Conservation (phyloP, 139 green algal species). For the Bryopsis sp. region DNA sequence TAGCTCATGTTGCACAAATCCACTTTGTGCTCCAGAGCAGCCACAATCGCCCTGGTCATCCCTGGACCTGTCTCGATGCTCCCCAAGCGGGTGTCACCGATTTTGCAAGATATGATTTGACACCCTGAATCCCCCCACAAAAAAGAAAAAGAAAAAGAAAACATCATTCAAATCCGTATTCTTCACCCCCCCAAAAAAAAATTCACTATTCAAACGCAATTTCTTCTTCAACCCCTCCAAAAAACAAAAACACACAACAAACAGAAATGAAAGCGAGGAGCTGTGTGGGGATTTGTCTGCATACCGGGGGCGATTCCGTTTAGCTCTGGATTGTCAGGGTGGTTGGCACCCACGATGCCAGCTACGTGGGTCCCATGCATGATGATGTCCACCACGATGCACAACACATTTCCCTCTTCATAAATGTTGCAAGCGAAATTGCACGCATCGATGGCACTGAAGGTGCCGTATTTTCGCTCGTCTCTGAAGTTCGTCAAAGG, state of each 20-base stretch:
- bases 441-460: constrained; percentile 54
- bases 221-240: too few species aligned
- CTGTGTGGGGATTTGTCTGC: too few species aligned
- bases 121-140: constrained; percentile 57
- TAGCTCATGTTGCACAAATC: constrained; percentile 84
- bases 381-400: constrained; percentile 72
- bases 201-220: too few species aligned
- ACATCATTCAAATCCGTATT: not conserved
- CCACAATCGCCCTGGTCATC: constrained; percentile 57
- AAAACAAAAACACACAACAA: too few species aligned
- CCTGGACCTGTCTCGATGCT: constrained; percentile 77
- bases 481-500: constrained; percentile 52
- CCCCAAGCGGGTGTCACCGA: constrained; percentile 75
- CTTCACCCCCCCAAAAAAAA: too few species aligned
- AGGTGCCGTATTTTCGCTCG: constrained; percentile 39
- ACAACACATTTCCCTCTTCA: constrained; percentile 59
- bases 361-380: constrained; percentile 83
- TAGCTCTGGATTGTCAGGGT: constrained; percentile 60
- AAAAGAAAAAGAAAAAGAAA: too few species aligned
- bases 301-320: constrained; percentile 77
- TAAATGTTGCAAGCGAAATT: constrained; percentile 82
- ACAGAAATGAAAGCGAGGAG: too few species aligned
- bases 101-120: constrained; percentile 90
- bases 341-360: constrained; percentile 77
- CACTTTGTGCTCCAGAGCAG: constrained; percentile 40